These are phyloP conservation scores for Yamadazyma triangularis DNA, from an alignment of 1,139 yeast species.

Conservation along the genomic window DNA sequence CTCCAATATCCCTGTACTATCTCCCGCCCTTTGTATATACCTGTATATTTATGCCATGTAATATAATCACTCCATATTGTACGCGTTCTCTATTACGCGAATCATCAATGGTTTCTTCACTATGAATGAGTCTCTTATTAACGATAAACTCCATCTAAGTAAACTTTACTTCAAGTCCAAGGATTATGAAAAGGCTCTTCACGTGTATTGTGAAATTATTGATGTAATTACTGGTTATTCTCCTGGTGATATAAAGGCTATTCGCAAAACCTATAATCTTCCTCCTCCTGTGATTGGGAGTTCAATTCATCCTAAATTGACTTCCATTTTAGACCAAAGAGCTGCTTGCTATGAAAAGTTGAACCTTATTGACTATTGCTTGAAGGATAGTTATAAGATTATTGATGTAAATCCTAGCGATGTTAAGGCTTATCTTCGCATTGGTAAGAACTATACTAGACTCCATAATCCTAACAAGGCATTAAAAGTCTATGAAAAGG, in stretches of 20 bases:
- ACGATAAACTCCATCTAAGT: conserved; percentile 28
- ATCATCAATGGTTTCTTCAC: too few relatives aligned
- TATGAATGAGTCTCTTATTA: conserved; percentile 16
- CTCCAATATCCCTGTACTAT: too few relatives aligned
- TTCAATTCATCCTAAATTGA: conserved; percentile 18
- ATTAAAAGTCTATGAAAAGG: conserved; percentile 36
- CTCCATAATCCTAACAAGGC: conserved; percentile 37
- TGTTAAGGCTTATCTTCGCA: conserved; percentile 56
- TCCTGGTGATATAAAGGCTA: conserved; percentile 10
- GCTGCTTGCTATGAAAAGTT: conserved; percentile 59
- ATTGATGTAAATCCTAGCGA: conserved; percentile 49
- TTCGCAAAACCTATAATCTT: conserved; percentile 18
- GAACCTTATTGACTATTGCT: conserved; percentile 33
- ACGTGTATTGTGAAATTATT: conserved; percentile 17
- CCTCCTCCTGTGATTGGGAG: conserved; percentile 26
- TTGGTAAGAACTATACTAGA: conserved; percentile 39
- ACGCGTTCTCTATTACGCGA: too few relatives aligned
- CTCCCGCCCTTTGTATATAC: too few relatives aligned
- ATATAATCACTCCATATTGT: too few relatives aligned
- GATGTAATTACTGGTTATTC: conserved; percentile 14
- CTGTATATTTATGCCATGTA: too few relatives aligned
- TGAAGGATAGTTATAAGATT: conserved; percentile 40
- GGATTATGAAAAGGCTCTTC: conserved; percentile 25
- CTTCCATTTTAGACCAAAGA: conserved; percentile 40
- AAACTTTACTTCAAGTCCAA: conserved; percentile 28